These are phyloP conservation scores for Pythium brachiatum DNA, from an alignment of 352 stramenopile genomes.

Conservation along the genomic window DNA sequence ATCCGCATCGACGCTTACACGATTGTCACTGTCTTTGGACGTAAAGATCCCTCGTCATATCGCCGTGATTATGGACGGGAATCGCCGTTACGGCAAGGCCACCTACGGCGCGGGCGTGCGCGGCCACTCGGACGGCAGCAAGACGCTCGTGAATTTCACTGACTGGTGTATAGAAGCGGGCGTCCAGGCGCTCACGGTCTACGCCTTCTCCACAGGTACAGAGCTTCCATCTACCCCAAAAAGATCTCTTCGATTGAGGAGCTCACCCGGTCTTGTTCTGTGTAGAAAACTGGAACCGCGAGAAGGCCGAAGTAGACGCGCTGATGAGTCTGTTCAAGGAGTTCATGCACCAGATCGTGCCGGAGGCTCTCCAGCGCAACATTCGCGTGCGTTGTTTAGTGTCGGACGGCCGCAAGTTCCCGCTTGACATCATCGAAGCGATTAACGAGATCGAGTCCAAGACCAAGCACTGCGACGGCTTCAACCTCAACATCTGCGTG, in stretches of 20 bases:
- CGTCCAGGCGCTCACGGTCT: conserved; percentile 92
- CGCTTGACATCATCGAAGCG: conserved; percentile 56
- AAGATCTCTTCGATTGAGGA: background rate
- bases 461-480: conserved; percentile 81
- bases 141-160: conserved; percentile 94
- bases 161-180: conserved; percentile 95
- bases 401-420: conserved; percentile 70
- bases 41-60: conserved; percentile 83
- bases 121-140: conserved; percentile 95
- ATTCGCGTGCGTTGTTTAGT: conserved; percentile 91
- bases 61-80: conserved; percentile 97
- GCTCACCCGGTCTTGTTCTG: background rate
- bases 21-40: background rate
- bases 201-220: conserved; percentile 92
- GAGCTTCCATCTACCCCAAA: background rate
- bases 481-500: conserved; percentile 84
- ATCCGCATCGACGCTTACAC: no score
- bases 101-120: conserved; percentile 71
- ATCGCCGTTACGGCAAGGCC: conserved; percentile 91
- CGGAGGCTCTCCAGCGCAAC: conserved; percentile 88
- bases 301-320: conserved; percentile 82
- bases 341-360: conserved; percentile 94
- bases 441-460: conserved; percentile 85
- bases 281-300: conserved; percentile 94
- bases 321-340: conserved; percentile 94